A percentile compares a stretch with the other conserved stretches of the same genome.
Evolutionary conservation across 352 stramenopile genomes (phyloP).

Genomic region (Saprolegnia parasitica): DNA sequence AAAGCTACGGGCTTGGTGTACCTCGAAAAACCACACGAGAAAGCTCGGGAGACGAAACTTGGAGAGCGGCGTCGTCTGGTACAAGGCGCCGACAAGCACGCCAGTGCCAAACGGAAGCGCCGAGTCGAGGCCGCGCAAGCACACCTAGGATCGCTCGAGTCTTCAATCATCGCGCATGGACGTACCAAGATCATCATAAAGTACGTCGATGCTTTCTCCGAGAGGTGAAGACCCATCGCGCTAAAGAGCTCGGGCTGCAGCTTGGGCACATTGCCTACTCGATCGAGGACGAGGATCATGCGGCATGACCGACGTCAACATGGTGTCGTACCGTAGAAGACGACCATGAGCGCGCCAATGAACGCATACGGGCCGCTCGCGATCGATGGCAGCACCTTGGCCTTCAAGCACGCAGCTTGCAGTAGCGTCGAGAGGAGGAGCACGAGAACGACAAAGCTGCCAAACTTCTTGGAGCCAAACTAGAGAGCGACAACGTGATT

Average conservation of each 20-base stretch:
- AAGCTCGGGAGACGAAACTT: constrained; percentile 69
- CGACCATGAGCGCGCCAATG: constrained; percentile 65
- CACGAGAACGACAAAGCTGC: constrained; percentile 64
- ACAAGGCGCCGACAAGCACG: constrained; percentile 54
- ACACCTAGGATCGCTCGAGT: constrained; percentile 40
- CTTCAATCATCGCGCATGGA: neutral
- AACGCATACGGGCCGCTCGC: constrained; percentile 63
- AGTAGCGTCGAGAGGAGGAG: constrained; percentile 36
- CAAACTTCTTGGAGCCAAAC: constrained; percentile 84
- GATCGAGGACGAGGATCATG: neutral
- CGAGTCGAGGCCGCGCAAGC: constrained; percentile 51
- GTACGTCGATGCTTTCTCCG: constrained; percentile 77
- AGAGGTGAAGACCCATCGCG: constrained; percentile 67
- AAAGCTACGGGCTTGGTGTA: constrained; percentile 29
- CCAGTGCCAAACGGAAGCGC: constrained; percentile 59
- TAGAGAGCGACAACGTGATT: constrained; percentile 29
- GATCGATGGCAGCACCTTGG: constrained; percentile 30
- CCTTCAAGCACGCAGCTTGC: constrained; percentile 19
- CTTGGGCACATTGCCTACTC: constrained; percentile 68
- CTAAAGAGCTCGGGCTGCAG: constrained; percentile 58
- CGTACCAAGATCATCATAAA: constrained; percentile 67
- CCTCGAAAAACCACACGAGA: constrained; percentile 53
- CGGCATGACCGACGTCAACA: neutral
- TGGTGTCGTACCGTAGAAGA: constrained; percentile 71
- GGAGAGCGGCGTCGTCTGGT: constrained; percentile 59